Percentiles rank a stretch among this genome's conserved stretches.
Conservation (phyloP, 768 basidiomycete genomes). For the Stropharia rugosoannulata region DNA sequence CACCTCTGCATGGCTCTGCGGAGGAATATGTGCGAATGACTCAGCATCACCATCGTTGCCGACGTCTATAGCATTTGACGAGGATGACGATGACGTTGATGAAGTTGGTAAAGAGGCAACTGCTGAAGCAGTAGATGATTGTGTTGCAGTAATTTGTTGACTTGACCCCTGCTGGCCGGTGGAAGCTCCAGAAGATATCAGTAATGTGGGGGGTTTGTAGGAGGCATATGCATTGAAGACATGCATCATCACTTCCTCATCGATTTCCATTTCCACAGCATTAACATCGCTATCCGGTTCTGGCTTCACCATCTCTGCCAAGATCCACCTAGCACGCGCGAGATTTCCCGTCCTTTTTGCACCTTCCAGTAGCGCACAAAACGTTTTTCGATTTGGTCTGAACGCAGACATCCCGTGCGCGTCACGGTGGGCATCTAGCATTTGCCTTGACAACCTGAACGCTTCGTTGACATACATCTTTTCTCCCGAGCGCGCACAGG, state of each 20-base stretch:
- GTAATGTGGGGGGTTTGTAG: constrained; percentile 68
- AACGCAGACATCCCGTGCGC: constrained; percentile 56
- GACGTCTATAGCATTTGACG: neutral
- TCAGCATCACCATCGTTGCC: constrained; percentile 17
- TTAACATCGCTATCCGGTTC: constrained; percentile 19
- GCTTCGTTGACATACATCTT: constrained; percentile 74
- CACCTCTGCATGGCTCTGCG: constrained; percentile 73
- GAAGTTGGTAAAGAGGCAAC: neutral
- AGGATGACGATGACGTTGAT: neutral
- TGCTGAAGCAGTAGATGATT: neutral
- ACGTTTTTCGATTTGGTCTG: constrained; percentile 65
- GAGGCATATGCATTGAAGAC: constrained; percentile 87
- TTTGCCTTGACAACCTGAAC: constrained; percentile 81
- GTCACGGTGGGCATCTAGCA: constrained; percentile 78
- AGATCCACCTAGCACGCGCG: constrained; percentile 80
- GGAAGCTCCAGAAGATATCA: constrained; percentile 28
- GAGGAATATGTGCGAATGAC: constrained; percentile 57
- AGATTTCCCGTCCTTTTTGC: constrained; percentile 88
- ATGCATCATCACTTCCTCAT: constrained; percentile 76
- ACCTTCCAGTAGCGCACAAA: constrained; percentile 85
- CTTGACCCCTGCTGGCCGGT: constrained; percentile 1
- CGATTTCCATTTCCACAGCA: constrained; percentile 32
- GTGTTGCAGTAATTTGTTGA: neutral
- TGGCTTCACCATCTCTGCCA: constrained; percentile 75
- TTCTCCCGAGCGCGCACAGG: constrained; percentile 68